These are phyloP conservation scores for Aspergillus ibericus DNA, from an alignment of 2,329 filamentous ascomycete species.

Conservation along the genomic window DNA sequence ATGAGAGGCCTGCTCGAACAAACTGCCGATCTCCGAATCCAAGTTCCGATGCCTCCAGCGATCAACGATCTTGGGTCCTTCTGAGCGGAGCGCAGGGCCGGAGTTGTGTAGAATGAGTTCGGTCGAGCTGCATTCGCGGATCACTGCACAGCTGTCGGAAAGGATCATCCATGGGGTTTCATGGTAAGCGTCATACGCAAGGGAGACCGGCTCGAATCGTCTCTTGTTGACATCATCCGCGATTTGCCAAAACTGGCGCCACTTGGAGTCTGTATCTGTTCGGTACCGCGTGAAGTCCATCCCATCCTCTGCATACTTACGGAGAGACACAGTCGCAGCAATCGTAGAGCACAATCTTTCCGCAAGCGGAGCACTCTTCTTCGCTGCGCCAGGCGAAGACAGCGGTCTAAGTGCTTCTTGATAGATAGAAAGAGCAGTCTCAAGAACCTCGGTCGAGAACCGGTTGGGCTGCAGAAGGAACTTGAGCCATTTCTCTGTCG, in stretches of 20 bases:
- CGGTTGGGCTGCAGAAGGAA: slow-evolving; percentile 80
- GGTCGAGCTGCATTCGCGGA: slow-evolving; percentile 75
- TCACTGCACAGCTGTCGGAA: slow-evolving; percentile 74
- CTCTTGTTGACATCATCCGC: slow-evolving; percentile 83
- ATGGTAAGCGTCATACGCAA: slow-evolving; percentile 69
- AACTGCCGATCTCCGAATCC: slow-evolving; percentile 51
- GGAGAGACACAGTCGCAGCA: slow-evolving; percentile 66
- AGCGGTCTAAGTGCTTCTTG: slow-evolving; percentile 60
- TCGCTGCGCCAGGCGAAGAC: slow-evolving; percentile 41
- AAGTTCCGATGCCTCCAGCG: slow-evolving; percentile 48
- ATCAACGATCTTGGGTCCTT: slow-evolving; percentile 40
- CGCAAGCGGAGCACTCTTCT: slow-evolving; percentile 60
- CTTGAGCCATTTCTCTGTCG: slow-evolving; percentile 81
- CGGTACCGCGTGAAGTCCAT: slow-evolving; percentile 77
- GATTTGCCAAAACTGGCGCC: slow-evolving; percentile 85
- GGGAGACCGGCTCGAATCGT: slow-evolving; percentile 75
- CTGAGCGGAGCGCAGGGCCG: slow-evolving; percentile 36
- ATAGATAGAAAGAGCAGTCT: slow-evolving; percentile 81
- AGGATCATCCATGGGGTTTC: slow-evolving; percentile 82
- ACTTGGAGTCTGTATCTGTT: slow-evolving; percentile 74
- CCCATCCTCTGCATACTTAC: slow-evolving; percentile 60
- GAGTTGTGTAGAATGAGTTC: slow-evolving; percentile 75
- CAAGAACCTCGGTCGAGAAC: slow-evolving; percentile 76
- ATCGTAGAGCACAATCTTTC: slow-evolving; percentile 75
- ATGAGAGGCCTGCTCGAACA: slow-evolving; percentile 56